These are phyloP conservation scores for Aspergillus fumigatus DNA, from an alignment of 2,329 filamentous ascomycete species.

Conservation along the genomic window DNA sequence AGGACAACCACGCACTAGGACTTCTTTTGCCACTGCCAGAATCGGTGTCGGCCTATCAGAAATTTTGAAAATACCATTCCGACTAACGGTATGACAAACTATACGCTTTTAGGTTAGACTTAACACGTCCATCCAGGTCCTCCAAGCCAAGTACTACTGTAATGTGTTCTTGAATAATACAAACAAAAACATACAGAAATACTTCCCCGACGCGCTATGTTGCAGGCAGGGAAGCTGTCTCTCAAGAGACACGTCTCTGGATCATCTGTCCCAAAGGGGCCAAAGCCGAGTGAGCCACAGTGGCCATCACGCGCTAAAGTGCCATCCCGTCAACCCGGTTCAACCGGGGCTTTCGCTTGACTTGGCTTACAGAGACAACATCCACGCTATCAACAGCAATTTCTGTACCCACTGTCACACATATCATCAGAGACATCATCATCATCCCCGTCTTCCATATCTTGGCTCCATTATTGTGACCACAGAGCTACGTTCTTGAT, in stretches of 20 bases:
- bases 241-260: too few relatives aligned
- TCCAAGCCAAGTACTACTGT: too few relatives aligned
- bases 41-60: constrained; percentile 8
- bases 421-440: too few relatives aligned
- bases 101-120: constrained; percentile 10
- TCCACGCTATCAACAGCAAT: too few relatives aligned
- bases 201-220: background rate
- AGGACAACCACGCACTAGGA: constrained; percentile 13
- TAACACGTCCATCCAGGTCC: constrained; percentile 8
- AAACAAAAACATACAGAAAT: constrained; percentile 11
- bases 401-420: too few relatives aligned
- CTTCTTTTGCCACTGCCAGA: constrained; percentile 8
- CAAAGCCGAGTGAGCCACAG: too few relatives aligned
- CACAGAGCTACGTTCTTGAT: too few relatives aligned
- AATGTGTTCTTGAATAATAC: constrained; percentile 1
- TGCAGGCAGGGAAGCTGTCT: background rate
- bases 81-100: constrained; percentile 16
- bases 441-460: too few relatives aligned
- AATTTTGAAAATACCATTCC: constrained; percentile 2
- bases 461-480: too few relatives aligned
- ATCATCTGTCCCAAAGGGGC: too few relatives aligned
- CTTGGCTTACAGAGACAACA: too few relatives aligned
- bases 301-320: background rate
- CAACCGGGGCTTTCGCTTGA: constrained; percentile 14
- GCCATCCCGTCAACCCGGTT: constrained; percentile 27